phyloP scores from a whole-genome alignment of 352 stramenopile genomes.

The Phytopythium cucurbitacearum region DNA sequence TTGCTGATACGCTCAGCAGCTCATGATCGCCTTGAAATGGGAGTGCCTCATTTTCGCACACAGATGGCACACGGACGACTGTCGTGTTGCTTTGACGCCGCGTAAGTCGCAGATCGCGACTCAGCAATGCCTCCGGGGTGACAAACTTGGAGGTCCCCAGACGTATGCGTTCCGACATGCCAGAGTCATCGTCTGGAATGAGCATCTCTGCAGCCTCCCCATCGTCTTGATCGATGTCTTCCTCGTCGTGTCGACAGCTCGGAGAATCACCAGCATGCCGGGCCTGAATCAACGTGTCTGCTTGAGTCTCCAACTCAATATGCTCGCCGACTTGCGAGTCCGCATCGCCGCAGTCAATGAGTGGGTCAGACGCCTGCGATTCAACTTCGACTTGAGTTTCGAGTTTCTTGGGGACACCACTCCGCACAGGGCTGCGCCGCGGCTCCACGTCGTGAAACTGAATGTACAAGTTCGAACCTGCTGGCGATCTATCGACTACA shows the following conservation, averaged over 20 bases:
- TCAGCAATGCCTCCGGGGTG: no score
- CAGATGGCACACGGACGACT: conserved; percentile 16
- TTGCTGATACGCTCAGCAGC: no score
- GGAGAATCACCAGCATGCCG: no score
- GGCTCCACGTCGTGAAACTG: conserved; percentile 53
- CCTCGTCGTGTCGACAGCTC: background rate
- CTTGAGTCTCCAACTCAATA: background rate
- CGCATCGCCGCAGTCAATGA: background rate
- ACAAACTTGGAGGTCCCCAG: no score
- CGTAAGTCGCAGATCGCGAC: conserved; percentile 6
- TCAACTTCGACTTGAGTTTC: background rate
- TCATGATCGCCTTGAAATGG: no score
- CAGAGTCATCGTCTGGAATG: no score
- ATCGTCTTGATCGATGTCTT: conserved; percentile 1
- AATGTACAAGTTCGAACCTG: conserved; percentile 26
- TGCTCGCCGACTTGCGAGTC: conserved; percentile 1
- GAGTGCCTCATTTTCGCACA: conserved; percentile 5
- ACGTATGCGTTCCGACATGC: no score
- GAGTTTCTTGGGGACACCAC: background rate
- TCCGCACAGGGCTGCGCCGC: conserved; percentile 19
- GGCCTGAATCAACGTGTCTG: background rate
- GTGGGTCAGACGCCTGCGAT: no score
- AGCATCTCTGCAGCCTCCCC: background rate
- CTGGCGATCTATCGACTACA: no score
- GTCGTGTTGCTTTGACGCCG: conserved; percentile 16